Evolutionary conservation across 2,329 filamentous ascomycete genomes (phyloP), one percentile per base, ranked within the genome.

Genomic region (Verticillium klebahnii): DNA sequence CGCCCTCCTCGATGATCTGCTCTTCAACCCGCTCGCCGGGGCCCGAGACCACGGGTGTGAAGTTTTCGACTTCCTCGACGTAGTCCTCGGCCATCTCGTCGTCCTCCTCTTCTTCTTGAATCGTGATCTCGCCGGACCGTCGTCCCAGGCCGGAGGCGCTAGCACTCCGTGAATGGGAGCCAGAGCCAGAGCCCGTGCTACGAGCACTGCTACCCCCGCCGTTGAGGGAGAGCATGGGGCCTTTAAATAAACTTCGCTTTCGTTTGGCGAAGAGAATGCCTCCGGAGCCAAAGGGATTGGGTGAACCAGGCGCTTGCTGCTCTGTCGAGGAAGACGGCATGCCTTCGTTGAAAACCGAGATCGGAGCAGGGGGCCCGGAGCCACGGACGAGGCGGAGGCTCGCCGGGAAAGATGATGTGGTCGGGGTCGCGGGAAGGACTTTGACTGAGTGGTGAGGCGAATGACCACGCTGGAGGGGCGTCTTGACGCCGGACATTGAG

Each of bases 391-490:
- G 81, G 2, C 94, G 89, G 63, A 97, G 91, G 67, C 93, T 96
- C 59, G 88, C 91, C 0, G 94, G 93, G 69, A 98, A 96, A 1
- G 85, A 79, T 17, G 82, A 80, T 2, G 84, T 78, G 0, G 90
- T 93, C 0, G 94, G 94, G 0, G 93, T 97, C 0, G 92, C 91
- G 1, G 95, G 94, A 2, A 98, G 85, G n/a, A 98, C 90, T 77
- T 98, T 98, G 69, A 98, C 90, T 0, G 92, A 96, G 67, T 92
- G 86, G 72, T 97, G 93, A 1, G 95, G 94, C 3, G 89, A 93
- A 29, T 91, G 87, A 15, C 85, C 84, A 39, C 84, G 77, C 54
- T 83, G 84, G 58, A 86, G 78, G 1, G 85, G 87, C 17, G 85
- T 89, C 70, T 88, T 89, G 4, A 85, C 82, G 3, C 86, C 86